phyloP scores from a whole-genome alignment of 352 stramenopile species.

The Globisporangium solare region DNA sequence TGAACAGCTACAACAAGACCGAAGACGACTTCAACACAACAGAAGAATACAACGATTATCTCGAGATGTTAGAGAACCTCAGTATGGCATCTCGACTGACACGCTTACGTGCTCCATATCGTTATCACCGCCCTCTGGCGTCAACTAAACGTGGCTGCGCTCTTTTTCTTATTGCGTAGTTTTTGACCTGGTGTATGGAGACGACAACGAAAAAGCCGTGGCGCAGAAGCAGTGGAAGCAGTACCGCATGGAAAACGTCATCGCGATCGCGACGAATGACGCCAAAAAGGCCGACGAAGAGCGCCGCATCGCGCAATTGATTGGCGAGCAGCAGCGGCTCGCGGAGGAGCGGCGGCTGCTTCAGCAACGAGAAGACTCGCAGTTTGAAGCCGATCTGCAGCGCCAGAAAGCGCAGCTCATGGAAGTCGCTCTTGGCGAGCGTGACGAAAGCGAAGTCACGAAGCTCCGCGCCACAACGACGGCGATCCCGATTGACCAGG shows the following conservation, averaged over 20 bases:
- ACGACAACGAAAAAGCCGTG: conserved; percentile 59
- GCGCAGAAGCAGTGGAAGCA: conserved; percentile 86
- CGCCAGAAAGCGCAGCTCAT: conserved; percentile 83
- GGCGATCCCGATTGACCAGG: conserved; percentile 80
- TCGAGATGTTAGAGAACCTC: conserved; percentile 81
- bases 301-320: conserved; percentile 78
- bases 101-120: neutral
- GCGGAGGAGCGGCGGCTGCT: conserved; percentile 73
- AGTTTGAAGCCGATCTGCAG: conserved; percentile 77
- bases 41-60: conserved; percentile 86
- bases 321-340: conserved; percentile 76
- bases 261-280: conserved; percentile 82
- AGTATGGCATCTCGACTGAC: conserved; percentile 32
- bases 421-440: conserved; percentile 80
- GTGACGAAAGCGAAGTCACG: conserved; percentile 71
- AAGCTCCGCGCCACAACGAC: conserved; percentile 75
- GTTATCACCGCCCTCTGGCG: neutral
- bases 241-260: conserved; percentile 77
- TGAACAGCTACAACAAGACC: conserved; percentile 80
- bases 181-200: conserved; percentile 80
- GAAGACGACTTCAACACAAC: conserved; percentile 85
- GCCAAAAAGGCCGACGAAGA: conserved; percentile 85
- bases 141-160: conserved; percentile 3
- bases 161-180: conserved; percentile 39
- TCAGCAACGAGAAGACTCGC: conserved; percentile 72